Percentiles rank a stretch among this genome's conserved stretches.
These are phyloP conservation scores for Aspergillus nomiae DNA, from an alignment of 2,329 filamentous ascomycete species.

Conservation along the genomic window DNA sequence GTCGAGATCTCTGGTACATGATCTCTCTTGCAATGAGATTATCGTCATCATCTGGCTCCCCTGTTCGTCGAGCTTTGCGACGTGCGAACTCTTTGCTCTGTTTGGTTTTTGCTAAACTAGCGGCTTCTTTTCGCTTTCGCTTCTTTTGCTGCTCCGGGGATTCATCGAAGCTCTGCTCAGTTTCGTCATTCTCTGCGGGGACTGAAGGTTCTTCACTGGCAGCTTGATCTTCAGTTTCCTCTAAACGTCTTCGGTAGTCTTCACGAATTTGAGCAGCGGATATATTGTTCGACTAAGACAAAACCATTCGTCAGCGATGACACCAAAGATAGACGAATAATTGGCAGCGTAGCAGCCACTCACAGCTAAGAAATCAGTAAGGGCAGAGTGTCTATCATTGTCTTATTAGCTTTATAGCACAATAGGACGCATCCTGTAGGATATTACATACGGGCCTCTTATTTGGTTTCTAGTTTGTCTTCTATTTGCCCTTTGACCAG, in stretches of 20 bases:
- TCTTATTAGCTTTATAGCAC: slow-evolving; percentile 14
- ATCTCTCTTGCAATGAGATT: slow-evolving; percentile 53
- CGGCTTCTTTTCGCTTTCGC: slow-evolving; percentile 57
- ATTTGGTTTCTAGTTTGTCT: slow-evolving; percentile 37
- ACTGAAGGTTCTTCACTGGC: slow-evolving; percentile 29
- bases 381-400: slow-evolving; percentile 57
- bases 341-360: slow-evolving; percentile 26
- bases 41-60: slow-evolving; percentile 49
- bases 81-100: slow-evolving; percentile 54
- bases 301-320: not conserved
- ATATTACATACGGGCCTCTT: slow-evolving; percentile 48
- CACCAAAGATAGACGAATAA: not conserved
- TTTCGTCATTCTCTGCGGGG: slow-evolving; percentile 32
- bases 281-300: slow-evolving; percentile 62
- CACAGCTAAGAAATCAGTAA: slow-evolving; percentile 69
- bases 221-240: slow-evolving; percentile 49
- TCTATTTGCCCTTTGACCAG: slow-evolving; percentile 28
- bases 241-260: slow-evolving; percentile 58
- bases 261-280: slow-evolving; percentile 64
- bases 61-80: slow-evolving; percentile 45
- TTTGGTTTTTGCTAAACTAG: slow-evolving; percentile 48
- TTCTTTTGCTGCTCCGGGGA: slow-evolving; percentile 53
- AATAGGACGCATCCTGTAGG: not conserved
- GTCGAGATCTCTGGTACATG: slow-evolving; percentile 58
- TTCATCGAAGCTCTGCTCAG: slow-evolving; percentile 41